These are phyloP conservation scores for Leptographium wingfieldii DNA, from an alignment of 2,329 filamentous ascomycete species.

Conservation along the genomic window DNA sequence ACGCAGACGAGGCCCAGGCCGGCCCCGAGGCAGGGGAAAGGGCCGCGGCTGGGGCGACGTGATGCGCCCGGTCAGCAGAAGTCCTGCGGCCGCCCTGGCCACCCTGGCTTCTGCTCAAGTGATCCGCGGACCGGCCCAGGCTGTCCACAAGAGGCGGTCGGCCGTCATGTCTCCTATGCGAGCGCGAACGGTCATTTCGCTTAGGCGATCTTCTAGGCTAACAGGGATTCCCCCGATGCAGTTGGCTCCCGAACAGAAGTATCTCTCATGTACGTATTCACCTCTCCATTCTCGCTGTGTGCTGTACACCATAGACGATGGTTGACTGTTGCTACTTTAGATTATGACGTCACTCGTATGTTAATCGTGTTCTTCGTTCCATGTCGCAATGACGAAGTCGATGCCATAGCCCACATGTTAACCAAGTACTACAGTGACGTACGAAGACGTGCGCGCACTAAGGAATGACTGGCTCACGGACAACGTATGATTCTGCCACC, in stretches of 20 bases:
- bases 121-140: not conserved
- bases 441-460: slow-evolving; percentile 78
- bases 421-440: slow-evolving; percentile 48
- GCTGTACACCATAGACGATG: not conserved
- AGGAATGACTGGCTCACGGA: slow-evolving; percentile 94
- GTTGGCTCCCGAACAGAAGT: slow-evolving; percentile 26
- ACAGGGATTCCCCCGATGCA: slow-evolving; percentile 11
- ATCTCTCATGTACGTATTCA: slow-evolving; percentile 20
- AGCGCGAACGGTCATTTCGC: not conserved
- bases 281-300: not conserved
- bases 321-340: slow-evolving; percentile 13
- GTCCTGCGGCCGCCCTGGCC: not conserved
- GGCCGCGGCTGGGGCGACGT: not conserved
- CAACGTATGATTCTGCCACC: slow-evolving; percentile 47
- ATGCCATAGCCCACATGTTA: not conserved
- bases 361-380: not conserved
- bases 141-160: not conserved
- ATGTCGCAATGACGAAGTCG: too few species aligned
- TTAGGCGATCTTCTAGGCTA: slow-evolving; percentile 9
- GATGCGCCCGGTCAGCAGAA: not conserved
- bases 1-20: not conserved
- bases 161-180: not conserved
- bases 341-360: slow-evolving; percentile 23
- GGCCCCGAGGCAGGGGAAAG: not conserved
- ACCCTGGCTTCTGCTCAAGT: not conserved